Percentiles rank a stretch among this genome's conserved stretches.
Evolutionary conservation across 2,329 filamentous ascomycete genomes (phyloP).

Genomic region (Amphichorda felina): DNA sequence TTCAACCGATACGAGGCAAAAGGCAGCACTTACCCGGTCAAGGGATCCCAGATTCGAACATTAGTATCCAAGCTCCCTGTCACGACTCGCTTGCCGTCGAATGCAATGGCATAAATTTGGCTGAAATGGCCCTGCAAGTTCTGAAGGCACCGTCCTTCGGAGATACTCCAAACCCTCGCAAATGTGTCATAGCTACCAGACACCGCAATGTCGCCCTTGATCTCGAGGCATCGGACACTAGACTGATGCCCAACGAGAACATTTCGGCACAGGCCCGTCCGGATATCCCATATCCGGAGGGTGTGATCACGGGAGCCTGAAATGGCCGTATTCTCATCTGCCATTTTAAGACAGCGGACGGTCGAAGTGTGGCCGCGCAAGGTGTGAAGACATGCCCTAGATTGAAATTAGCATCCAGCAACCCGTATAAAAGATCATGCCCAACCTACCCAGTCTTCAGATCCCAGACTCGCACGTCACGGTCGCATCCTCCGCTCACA

Average conservation of each 20-base stretch:
- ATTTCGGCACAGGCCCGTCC: constrained; percentile 77
- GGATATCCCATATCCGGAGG: constrained; percentile 87
- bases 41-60: constrained; percentile 91
- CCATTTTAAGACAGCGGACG: constrained; percentile 96
- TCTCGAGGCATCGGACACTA: constrained; percentile 88
- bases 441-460: constrained; percentile 68
- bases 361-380: constrained; percentile 93
- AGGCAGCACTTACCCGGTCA: constrained; percentile 54
- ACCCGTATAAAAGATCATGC: not conserved
- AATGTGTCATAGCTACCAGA: constrained; percentile 97
- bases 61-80: constrained; percentile 95
- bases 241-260: constrained; percentile 91
- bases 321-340: constrained; percentile 83
- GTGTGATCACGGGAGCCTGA: constrained; percentile 94
- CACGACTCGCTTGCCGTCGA: constrained; percentile 85
- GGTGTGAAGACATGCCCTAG: constrained; percentile 63
- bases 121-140: constrained; percentile 93
- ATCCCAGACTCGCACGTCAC: constrained; percentile 95
- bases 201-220: constrained; percentile 94
- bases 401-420: constrained; percentile 8
- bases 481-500: constrained; percentile 91
- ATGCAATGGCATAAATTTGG: constrained; percentile 97
- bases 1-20: not conserved
- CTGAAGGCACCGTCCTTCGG: constrained; percentile 81
- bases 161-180: constrained; percentile 95